These are phyloP conservation scores for Fusarium staphyleae DNA, from an alignment of 2,329 filamentous ascomycete species.

Conservation along the genomic window DNA sequence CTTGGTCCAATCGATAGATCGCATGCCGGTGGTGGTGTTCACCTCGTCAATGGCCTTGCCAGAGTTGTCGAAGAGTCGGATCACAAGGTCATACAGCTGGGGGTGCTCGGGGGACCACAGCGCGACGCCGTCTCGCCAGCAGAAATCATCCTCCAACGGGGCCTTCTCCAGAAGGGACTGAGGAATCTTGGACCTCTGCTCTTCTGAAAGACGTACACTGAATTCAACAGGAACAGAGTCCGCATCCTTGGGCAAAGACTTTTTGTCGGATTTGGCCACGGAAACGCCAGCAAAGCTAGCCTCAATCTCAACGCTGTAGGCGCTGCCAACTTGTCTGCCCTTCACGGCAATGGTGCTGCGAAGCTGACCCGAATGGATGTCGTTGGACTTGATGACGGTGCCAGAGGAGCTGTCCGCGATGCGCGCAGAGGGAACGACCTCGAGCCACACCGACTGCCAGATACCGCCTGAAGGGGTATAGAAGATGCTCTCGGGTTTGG, in stretches of 20 bases:
- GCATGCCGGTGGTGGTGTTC: constrained; percentile 67
- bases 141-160: constrained; percentile 48
- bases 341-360: constrained; percentile 58
- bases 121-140: constrained; percentile 63
- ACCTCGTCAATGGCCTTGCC: constrained; percentile 60
- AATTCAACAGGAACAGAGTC: constrained; percentile 57
- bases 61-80: constrained; percentile 57
- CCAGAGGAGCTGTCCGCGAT: constrained; percentile 64
- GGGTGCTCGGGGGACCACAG: constrained; percentile 68
- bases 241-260: constrained; percentile 57
- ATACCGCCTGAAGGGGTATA: constrained; percentile 65
- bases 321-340: constrained; percentile 55
- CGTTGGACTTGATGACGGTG: constrained; percentile 62
- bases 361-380: constrained; percentile 60
- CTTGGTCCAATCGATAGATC: constrained; percentile 64
- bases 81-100: constrained; percentile 60
- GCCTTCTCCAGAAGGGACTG: constrained; percentile 43
- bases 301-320: constrained; percentile 60
- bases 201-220: constrained; percentile 55
- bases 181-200: constrained; percentile 51
- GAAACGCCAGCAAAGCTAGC: constrained; percentile 57
- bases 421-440: constrained; percentile 59
- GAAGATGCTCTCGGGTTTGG: constrained; percentile 66
- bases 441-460: constrained; percentile 65
- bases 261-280: constrained; percentile 53